A percentile compares a stretch with the other conserved stretches of the same genome.
These are phyloP conservation scores for Murraya paniculata DNA, from an alignment of 345 rosid species.

Conservation along the genomic window DNA sequence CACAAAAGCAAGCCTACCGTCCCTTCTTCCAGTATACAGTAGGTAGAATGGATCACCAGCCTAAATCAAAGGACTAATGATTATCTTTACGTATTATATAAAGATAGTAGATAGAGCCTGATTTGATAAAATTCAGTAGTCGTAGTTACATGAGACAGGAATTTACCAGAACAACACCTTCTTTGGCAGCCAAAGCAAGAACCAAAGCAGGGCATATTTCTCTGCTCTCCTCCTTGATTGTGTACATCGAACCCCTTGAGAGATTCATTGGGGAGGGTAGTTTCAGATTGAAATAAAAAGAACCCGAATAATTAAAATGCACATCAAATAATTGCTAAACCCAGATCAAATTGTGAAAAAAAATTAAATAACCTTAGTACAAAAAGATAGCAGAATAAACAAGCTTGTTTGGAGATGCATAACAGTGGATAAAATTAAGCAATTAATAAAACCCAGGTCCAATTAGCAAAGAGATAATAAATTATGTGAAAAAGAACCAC, in stretches of 20 bases:
- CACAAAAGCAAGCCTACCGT: slow-evolving; percentile 37
- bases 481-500: not conserved
- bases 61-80: slow-evolving; percentile 25
- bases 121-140: not conserved
- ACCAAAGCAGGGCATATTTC: slow-evolving; percentile 49
- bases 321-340: not conserved
- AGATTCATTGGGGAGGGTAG: slow-evolving; percentile 46
- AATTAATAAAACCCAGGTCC: not conserved
- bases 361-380: not conserved
- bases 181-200: slow-evolving; percentile 70
- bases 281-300: slow-evolving; percentile 20
- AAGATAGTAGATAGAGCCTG: not conserved
- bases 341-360: not conserved
- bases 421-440: not conserved
- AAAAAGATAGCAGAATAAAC: not conserved
- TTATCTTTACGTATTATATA: not conserved
- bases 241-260: slow-evolving; percentile 60
- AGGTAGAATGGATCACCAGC: slow-evolving; percentile 78
- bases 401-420: not conserved
- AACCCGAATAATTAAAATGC: not conserved
- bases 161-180: slow-evolving; percentile 47
- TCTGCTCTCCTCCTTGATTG: slow-evolving; percentile 59
- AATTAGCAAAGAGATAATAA: not conserved
- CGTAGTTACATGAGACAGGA: not conserved
- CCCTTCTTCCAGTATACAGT: slow-evolving; percentile 62